Base-by-base conservation (phyloP, 202 grass and related monocot species). In the Zoysia matrella region DNA sequence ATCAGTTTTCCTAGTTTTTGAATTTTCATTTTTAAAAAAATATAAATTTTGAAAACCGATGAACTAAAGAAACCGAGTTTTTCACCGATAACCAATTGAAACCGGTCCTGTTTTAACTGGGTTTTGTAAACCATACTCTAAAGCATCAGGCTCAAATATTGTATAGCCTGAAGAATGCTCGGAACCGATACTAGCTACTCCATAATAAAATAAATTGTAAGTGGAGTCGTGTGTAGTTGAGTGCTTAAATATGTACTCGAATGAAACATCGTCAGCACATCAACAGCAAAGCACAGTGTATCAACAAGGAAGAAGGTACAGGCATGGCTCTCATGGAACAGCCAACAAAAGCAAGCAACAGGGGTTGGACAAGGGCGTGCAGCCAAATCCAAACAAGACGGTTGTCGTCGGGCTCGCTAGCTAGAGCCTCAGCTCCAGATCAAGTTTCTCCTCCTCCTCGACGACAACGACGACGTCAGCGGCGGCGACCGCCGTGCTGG, bases 381-480 rank as follows among this genome's bases (percentile, higher is more conserved):
- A 2, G 8, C 42, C 56, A 36, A 60, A 60, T 60, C 56, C 42
- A n/a, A 67, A 4, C 43, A 67, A 67, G 65, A 15, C n/a, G 42
- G 15, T 55, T 52, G 3, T 56, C 2, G 54, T 56, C 4, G 54
- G 54, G 54, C 52, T 54, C 2, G 52, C 52, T 12, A 40, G 14
- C 67, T 70, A 70, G 8, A 70, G 47, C 67, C 67, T 70, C 16
- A 51, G 47, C 67, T 70, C 67, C 5, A 70, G n/a, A 2, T 60
- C 56, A 1, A 60, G 56, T 0, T 60, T 18, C 55, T 58, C 55
- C 55, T 56, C 53, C 54, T 18, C 56, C n/a, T 60, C 56, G 6
- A 8, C n/a, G 14, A 57, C 54, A 6, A 22, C 62, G 62, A 1
- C 62, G 8, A 22, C 8, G 1, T 0, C 36, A 0, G 0, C 10